These are phyloP conservation scores for Paecilomyces fulvus DNA, from an alignment of 2,329 filamentous ascomycete genomes.

Conservation along the genomic window DNA sequence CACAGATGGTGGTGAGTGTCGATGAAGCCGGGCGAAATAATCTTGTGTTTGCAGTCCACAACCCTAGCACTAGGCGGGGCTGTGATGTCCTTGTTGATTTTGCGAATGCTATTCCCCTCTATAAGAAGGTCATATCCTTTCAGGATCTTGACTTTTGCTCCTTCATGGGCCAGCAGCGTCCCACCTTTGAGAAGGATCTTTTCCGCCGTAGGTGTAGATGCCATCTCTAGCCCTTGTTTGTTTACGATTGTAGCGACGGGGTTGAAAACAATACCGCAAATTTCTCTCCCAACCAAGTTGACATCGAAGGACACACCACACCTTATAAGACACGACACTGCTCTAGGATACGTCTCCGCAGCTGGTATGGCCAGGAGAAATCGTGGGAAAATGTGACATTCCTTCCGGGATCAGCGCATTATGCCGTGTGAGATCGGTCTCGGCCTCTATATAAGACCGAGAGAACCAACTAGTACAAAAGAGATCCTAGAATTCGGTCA, in stretches of 20 bases:
- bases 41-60: conserved; percentile 32
- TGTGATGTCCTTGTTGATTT: conserved; percentile 10
- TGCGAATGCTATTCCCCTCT: conserved; percentile 11
- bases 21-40: conserved; percentile 26
- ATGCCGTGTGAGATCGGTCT: not conserved
- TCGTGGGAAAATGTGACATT: not conserved
- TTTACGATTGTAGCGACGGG: not conserved
- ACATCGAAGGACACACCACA: not conserved
- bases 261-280: not conserved
- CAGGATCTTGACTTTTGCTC: not conserved
- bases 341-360: not conserved
- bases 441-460: too few relatives aligned
- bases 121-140: conserved; percentile 10
- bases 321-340: too few relatives aligned
- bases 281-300: not conserved
- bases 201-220: not conserved
- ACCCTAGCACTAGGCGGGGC: conserved; percentile 13
- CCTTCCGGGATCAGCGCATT: not conserved
- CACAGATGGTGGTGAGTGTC: conserved; percentile 37
- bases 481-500: too few relatives aligned
- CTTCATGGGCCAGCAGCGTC: not conserved
- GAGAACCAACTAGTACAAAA: too few relatives aligned
- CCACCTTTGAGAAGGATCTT: not conserved
- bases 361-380: not conserved
- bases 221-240: not conserved